phyloP scores from a whole-genome alignment of 1,139 yeast species.

The Suhomyces guaymorum region DNA sequence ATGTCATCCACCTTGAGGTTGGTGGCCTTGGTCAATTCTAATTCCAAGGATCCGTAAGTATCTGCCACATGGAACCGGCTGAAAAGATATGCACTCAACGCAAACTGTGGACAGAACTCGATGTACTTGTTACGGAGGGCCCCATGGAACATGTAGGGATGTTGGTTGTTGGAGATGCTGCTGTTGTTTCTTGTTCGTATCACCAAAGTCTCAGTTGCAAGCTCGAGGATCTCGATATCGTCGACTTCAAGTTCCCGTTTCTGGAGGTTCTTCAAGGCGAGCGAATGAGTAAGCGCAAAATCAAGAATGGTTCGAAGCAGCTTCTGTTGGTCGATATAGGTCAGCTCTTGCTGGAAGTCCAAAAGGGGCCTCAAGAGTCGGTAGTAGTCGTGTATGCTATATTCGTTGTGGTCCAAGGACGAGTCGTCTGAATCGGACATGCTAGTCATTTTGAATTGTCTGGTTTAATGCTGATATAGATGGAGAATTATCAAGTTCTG shows the following conservation, averaged over 20 bases:
- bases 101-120: constrained; percentile 34
- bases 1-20: constrained; percentile 21
- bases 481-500: no score
- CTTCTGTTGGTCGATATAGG: constrained; percentile 24
- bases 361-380: constrained; percentile 24
- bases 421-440: constrained; percentile 21
- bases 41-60: constrained; percentile 28
- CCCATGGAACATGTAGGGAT: constrained; percentile 21
- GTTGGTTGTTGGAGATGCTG: constrained; percentile 5
- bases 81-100: constrained; percentile 33
- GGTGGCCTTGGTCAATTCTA: constrained; percentile 16
- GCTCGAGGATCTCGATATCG: constrained; percentile 18
- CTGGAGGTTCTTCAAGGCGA: constrained; percentile 24
- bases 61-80: constrained; percentile 34
- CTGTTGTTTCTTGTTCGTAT: constrained; percentile 9
- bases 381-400: constrained; percentile 26
- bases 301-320: constrained; percentile 31
- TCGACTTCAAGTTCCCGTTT: constrained; percentile 27
- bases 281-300: constrained; percentile 27
- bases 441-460: no score
- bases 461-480: not conserved
- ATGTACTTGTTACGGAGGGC: constrained; percentile 30
- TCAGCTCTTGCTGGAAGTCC: constrained; percentile 16
- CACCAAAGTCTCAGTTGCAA: constrained; percentile 6
- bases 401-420: constrained; percentile 16